Percentiles rank a stretch among this genome's conserved stretches.
Evolutionary conservation across 768 basidiomycete genomes (phyloP).

Genomic region (Neoboletus subvelutipes): DNA sequence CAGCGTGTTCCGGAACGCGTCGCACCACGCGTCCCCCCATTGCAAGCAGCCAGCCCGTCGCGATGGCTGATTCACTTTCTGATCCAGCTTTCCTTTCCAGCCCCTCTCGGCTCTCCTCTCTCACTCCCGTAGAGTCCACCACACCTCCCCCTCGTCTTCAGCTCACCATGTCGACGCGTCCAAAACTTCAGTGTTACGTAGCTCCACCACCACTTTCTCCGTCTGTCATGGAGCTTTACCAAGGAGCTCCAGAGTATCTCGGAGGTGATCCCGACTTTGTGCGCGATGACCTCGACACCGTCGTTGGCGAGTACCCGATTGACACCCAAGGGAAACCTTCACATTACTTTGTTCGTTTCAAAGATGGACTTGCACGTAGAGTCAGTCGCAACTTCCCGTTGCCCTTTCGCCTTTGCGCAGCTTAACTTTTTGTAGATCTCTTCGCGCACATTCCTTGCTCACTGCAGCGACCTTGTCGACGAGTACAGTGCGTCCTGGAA

Average conservation of each 20-base stretch:
- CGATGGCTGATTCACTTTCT: conserved; percentile 17
- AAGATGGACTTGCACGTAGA: conserved; percentile 57
- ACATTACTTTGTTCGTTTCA: conserved; percentile 62
- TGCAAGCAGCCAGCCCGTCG: neutral
- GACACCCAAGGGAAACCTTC: conserved; percentile 31
- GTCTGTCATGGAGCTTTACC: conserved; percentile 43
- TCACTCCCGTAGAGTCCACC: conserved; percentile 10
- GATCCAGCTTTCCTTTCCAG: conserved; percentile 20
- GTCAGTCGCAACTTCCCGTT: conserved; percentile 36
- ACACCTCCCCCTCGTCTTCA: conserved; percentile 7
- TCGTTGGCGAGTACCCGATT: conserved; percentile 56
- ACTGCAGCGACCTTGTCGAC: conserved; percentile 47
- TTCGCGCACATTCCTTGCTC: conserved; percentile 37
- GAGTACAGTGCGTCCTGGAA: conserved; percentile 49
- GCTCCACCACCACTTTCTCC: conserved; percentile 38
- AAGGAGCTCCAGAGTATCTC: conserved; percentile 33
- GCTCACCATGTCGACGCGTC: conserved; percentile 13
- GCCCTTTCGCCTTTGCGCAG: neutral
- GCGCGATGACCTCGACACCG: conserved; percentile 37
- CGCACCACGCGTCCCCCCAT: conserved; percentile 8
- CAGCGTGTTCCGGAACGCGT: conserved; percentile 10
- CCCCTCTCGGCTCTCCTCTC: conserved; percentile 15
- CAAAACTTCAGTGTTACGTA: conserved; percentile 33
- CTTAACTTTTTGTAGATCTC: conserved; percentile 39
- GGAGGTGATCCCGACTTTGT: conserved; percentile 35